Conservation (phyloP, 805 yeast genomes). For the Metschnikowia proteae region DNA sequence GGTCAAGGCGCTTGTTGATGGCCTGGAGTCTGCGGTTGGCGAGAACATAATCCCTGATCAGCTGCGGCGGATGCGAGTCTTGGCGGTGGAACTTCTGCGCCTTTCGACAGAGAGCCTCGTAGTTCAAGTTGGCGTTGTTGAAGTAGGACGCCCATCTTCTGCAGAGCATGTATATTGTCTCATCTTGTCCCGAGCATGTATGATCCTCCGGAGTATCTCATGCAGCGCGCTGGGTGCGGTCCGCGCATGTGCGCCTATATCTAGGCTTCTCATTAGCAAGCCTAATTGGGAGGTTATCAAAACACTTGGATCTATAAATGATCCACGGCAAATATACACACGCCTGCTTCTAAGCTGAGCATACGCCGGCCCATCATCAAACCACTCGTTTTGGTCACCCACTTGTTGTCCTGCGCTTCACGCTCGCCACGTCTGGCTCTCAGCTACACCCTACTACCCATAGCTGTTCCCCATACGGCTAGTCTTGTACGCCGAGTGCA, state of each 20-base stretch:
- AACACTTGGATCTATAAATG: neutral
- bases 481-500: too few relatives aligned
- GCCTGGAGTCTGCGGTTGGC: conserved; percentile 17
- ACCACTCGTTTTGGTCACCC: neutral
- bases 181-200: neutral
- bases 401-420: neutral
- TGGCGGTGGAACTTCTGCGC: conserved; percentile 6
- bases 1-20: conserved; percentile 6
- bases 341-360: neutral
- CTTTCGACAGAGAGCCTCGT: conserved; percentile 14
- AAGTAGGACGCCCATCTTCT: conserved; percentile 6
- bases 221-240: neutral
- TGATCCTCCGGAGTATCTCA: too few relatives aligned
- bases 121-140: conserved; percentile 13
- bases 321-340: neutral
- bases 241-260: neutral
- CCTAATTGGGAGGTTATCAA: conserved; percentile 2
- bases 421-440: too few relatives aligned
- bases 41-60: conserved; percentile 12
- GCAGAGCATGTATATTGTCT: neutral
- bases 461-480: too few relatives aligned
- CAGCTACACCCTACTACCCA: too few relatives aligned
- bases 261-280: conserved; percentile 1
- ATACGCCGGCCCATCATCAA: neutral
- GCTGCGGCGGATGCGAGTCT: conserved; percentile 5